These are phyloP conservation scores for Penicillium sp. DNA, from an alignment of 2,329 filamentous ascomycete species.

Conservation along the genomic window DNA sequence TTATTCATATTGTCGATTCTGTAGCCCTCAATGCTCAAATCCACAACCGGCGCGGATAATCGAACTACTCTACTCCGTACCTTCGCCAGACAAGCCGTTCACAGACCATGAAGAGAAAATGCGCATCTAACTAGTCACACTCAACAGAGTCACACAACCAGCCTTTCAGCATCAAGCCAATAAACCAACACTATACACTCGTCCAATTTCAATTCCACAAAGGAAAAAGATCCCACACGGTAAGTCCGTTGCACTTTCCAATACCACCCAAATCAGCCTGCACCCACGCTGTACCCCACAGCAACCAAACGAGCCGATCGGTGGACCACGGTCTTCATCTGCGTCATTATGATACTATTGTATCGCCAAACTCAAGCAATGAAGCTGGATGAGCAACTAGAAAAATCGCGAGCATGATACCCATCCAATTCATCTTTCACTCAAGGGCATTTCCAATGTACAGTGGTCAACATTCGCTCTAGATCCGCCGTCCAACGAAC, in stretches of 20 bases:
- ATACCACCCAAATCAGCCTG: background rate
- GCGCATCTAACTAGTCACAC: background rate
- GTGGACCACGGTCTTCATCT: constrained; percentile 19
- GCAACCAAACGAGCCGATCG: constrained; percentile 7
- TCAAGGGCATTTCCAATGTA: background rate
- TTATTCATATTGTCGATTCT: background rate
- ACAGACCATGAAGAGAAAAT: too few relatives aligned
- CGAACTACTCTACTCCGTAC: too few relatives aligned
- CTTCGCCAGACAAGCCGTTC: too few relatives aligned
- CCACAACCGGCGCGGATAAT: background rate
- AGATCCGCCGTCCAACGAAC: too few relatives aligned
- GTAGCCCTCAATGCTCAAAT: background rate
- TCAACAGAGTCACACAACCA: background rate
- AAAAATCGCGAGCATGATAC: background rate
- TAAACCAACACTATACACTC: background rate
- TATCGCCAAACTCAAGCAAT: constrained; percentile 13
- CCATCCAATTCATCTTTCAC: background rate
- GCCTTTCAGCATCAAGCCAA: background rate
- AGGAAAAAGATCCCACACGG: too few relatives aligned
- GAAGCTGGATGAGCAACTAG: background rate
- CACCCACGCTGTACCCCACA: background rate
- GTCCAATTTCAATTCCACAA: too few relatives aligned
- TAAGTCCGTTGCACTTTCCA: background rate
- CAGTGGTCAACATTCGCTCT: background rate
- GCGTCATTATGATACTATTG: constrained; percentile 28